Evolutionary conservation across 2,329 filamentous ascomycete genomes (phyloP).

Genomic region (Coniochaeta prunicola): DNA sequence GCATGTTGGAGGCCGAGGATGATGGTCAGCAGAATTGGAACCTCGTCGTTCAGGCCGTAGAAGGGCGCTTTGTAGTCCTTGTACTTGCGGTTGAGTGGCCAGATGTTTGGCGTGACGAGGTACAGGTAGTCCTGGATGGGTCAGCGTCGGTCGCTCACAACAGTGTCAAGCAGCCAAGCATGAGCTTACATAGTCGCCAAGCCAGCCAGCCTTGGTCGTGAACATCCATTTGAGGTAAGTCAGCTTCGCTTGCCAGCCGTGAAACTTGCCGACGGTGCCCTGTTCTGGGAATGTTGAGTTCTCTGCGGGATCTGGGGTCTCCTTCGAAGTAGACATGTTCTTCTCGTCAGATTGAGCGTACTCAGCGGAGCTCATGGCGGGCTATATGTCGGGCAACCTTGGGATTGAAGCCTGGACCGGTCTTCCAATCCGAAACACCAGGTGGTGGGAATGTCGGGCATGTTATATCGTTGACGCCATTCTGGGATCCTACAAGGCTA

Average conservation of each 20-base stretch:
- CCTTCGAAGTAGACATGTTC: background rate
- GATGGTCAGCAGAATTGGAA: constrained; percentile 59
- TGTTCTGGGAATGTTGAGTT: background rate
- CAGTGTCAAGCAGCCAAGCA: background rate
- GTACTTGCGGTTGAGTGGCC: constrained; percentile 54
- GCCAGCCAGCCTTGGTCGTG: constrained; percentile 26
- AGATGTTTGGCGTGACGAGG: constrained; percentile 35
- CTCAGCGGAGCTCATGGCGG: background rate
- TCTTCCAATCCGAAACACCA: background rate
- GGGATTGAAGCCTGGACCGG: background rate
- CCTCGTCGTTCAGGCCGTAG: constrained; percentile 61
- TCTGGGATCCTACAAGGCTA: background rate
- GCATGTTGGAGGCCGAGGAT: constrained; percentile 65
- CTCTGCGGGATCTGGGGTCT: background rate
- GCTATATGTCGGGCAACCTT: background rate
- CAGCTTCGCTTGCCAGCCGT: background rate
- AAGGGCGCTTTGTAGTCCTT: constrained; percentile 49
- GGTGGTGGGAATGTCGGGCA: background rate
- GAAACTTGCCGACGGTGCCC: background rate
- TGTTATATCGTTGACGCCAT: background rate
- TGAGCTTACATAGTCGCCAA: constrained; percentile 27
- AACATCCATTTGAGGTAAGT: constrained; percentile 23
- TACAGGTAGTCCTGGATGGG: constrained; percentile 26
- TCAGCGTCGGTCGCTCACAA: background rate
- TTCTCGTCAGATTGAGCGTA: background rate